phyloP scores from a whole-genome alignment of 2,329 filamentous ascomycete species.

The Penicillium sp. region DNA sequence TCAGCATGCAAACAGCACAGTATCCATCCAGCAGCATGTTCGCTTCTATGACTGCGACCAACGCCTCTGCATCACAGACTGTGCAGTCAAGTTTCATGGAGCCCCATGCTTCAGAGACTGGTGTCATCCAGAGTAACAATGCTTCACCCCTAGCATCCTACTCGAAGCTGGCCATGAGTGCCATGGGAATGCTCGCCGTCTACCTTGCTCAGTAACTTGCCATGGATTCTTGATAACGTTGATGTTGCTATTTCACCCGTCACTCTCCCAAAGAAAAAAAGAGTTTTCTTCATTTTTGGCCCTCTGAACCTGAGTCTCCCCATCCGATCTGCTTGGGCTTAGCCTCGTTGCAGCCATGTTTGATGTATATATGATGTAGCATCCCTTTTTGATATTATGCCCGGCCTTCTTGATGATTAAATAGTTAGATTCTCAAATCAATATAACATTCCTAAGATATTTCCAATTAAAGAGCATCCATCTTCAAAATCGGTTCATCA shows the following conservation, averaged over 20 bases:
- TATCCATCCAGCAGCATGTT: constrained; percentile 18
- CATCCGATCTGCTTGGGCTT: constrained; percentile 3
- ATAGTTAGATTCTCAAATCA: no score
- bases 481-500: no score
- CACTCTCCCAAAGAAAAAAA: constrained; percentile 1
- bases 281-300: not conserved
- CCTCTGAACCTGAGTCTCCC: not conserved
- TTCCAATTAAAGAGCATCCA: no score
- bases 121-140: constrained; percentile 12
- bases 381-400: constrained; percentile 8
- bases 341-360: constrained; percentile 4
- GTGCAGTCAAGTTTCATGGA: constrained; percentile 7
- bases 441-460: no score
- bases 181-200: constrained; percentile 26
- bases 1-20: constrained; percentile 20
- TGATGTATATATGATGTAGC: constrained; percentile 17
- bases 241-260: not conserved
- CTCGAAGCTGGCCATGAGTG: constrained; percentile 29
- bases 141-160: constrained; percentile 23
- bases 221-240: not conserved
- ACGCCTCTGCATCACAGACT: constrained; percentile 4
- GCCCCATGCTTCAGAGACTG: constrained; percentile 10
- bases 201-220: constrained; percentile 23
- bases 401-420: no score
- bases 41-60: constrained; percentile 13